Evolutionary conservation across 768 basidiomycete genomes (phyloP), one percentile per base, ranked within the genome.

Genomic region (Coprinopsis sp.): DNA sequence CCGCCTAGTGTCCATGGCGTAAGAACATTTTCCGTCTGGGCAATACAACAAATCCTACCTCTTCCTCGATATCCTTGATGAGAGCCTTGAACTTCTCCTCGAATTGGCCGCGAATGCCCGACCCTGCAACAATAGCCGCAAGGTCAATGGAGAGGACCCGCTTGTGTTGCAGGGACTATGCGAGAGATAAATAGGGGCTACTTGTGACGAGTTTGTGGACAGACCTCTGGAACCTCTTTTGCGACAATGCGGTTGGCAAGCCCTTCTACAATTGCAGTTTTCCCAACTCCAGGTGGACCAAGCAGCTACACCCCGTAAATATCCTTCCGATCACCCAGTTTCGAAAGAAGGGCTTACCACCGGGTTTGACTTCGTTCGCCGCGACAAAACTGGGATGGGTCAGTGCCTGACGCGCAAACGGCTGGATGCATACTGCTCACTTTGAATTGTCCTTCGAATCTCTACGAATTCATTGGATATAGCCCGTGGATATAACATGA

Each of bases 11-110:
- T 22, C 18, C 30, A 24, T 21, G 18, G 6, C 39, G 6, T 5
- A 19, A 19, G 19, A 41, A 46, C 53, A 41, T 61, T 23, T 0
- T 36, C 19, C n/a, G 14, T 18, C n/a, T 51, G 12, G 19, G 28
- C 55, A 49, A 38, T 63, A 57, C 33, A 53, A 60, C 60, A 28
- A 54, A 60, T 30, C 72, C 37, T 44, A 76, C 81, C 70, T 91
- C 87, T 11, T 82, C 87, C 60, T 93, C 91, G 47, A 96, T 94
- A 58, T 96, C 92, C 22, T 78, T 78, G n/a, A 95, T 69, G 1
- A 96, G 71, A 0, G 82, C 85, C 62, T 94, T 93, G 76, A 94
- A 93, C 55, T 91, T 91, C 62, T 91, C 90, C 55, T 96, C 92
- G 44, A 94, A 94, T 54, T 92, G 88, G 2, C 92, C 92, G 33